phyloP scores from a whole-genome alignment of 352 stramenopile species.

The Globisporangium nagaii region DNA sequence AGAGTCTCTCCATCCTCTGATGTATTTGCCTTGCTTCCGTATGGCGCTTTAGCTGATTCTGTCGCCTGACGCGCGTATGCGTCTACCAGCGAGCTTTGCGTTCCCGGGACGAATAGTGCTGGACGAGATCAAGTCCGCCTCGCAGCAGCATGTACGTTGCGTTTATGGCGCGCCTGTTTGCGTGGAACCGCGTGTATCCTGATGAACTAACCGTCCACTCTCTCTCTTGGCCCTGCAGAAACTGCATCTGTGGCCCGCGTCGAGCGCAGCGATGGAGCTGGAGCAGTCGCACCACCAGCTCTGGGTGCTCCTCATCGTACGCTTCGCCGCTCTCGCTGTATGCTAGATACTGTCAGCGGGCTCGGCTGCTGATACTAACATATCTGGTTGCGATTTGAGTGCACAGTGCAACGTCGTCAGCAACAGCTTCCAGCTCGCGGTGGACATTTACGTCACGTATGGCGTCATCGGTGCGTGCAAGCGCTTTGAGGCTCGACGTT shows the following conservation, averaged over 20 bases:
- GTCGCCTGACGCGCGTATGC: too few relatives aligned
- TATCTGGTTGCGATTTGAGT: not conserved
- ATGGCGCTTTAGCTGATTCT: too few relatives aligned
- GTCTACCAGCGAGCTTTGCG: conserved; percentile 44
- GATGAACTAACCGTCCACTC: not conserved
- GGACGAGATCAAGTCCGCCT: conserved; percentile 51
- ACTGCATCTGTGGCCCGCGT: conserved; percentile 30
- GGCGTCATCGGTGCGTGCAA: conserved; percentile 27
- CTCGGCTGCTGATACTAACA: too few relatives aligned
- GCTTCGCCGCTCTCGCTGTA: too few relatives aligned
- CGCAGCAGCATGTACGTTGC: conserved; percentile 45
- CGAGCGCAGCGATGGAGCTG: conserved; percentile 32
- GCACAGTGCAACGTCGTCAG: conserved; percentile 61
- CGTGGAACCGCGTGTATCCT: too few relatives aligned
- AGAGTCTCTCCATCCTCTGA: too few relatives aligned
- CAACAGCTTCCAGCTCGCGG: conserved; percentile 43
- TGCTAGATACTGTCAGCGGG: too few relatives aligned
- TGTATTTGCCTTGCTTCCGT: too few relatives aligned
- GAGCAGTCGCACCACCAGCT: conserved; percentile 68
- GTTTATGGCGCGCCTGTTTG: too few relatives aligned
- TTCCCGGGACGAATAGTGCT: conserved; percentile 52
- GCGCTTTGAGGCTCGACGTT: not conserved
- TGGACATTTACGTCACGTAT: conserved; percentile 64
- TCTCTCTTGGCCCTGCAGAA: conserved; percentile 7
- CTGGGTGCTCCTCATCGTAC: conserved; percentile 59